Percentiles rank a stretch among this genome's conserved stretches.
phyloP scores from a whole-genome alignment of 1,284 basidiomycete genomes.

The Apiotrichum gamsii region DNA sequence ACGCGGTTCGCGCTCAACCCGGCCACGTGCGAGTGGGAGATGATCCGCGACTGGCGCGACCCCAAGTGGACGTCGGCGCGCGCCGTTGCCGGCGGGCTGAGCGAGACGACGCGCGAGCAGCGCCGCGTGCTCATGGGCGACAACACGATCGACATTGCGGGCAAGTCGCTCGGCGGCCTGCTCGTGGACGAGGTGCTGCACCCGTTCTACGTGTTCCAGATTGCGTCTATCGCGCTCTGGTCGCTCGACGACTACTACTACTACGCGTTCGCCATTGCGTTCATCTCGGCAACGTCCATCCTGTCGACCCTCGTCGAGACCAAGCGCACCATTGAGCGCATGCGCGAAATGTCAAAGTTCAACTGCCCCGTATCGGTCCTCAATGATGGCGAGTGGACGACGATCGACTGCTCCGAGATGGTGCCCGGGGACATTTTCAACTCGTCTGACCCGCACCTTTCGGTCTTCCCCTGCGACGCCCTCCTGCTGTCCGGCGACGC shows the following conservation, averaged over 20 bases:
- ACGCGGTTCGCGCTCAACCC: slow-evolving; percentile 85
- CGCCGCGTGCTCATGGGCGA: slow-evolving; percentile 70
- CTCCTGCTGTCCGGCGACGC: slow-evolving; percentile 53
- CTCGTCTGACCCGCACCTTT: slow-evolving; percentile 67
- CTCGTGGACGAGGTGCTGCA: slow-evolving; percentile 91
- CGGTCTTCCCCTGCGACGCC: slow-evolving; percentile 78
- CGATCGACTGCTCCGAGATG: slow-evolving; percentile 68
- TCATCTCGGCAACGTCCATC: slow-evolving; percentile 85
- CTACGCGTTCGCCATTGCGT: slow-evolving; percentile 93
- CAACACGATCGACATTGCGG: slow-evolving; percentile 88
- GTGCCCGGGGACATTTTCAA: slow-evolving; percentile 93
- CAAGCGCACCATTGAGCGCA: slow-evolving; percentile 84
- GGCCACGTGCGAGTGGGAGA: slow-evolving; percentile 70
- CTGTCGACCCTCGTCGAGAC: slow-evolving; percentile 86
- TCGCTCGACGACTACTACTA: slow-evolving; percentile 92
- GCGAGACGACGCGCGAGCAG: slow-evolving; percentile 56
- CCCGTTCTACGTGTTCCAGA: slow-evolving; percentile 97
- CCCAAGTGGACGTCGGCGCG: slow-evolving; percentile 62
- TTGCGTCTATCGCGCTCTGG: slow-evolving; percentile 92
- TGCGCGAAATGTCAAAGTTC: slow-evolving; percentile 96
- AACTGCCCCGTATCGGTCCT: slow-evolving; percentile 72
- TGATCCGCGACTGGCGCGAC: slow-evolving; percentile 91
- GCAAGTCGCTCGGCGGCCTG: slow-evolving; percentile 72
- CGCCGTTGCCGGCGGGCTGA: slow-evolving; percentile 62
- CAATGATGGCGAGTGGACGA: slow-evolving; percentile 65